Conservation (phyloP, 768 basidiomycete species). For the Candolleomyces efflorescens region DNA sequence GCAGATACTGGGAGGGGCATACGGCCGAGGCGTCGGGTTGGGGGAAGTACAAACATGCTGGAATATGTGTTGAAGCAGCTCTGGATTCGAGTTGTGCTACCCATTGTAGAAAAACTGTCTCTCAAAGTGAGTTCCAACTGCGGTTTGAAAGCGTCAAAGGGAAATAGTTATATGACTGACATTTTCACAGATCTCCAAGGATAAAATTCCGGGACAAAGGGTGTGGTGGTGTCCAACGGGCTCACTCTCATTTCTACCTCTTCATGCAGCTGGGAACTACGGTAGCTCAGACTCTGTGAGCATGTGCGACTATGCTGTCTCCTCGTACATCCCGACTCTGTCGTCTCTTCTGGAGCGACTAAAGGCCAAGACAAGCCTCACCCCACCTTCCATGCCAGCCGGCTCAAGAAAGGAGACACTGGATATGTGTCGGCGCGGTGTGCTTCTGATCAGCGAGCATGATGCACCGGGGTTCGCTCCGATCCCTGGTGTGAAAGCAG, state of each 20-base stretch:
- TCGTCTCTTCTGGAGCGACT: slow-evolving; percentile 3
- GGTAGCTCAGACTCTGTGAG: neutral
- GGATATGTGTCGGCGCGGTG: neutral
- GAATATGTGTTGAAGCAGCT: too few relatives aligned
- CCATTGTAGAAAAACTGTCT: too few relatives aligned
- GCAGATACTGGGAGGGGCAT: too few relatives aligned
- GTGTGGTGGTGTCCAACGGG: slow-evolving; percentile 24
- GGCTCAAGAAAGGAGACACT: too few relatives aligned
- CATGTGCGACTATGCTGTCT: slow-evolving; percentile 13
- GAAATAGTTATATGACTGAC: too few relatives aligned
- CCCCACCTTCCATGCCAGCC: neutral
- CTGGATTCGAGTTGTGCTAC: too few relatives aligned
- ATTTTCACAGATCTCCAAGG: neutral
- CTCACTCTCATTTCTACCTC: slow-evolving; percentile 28
- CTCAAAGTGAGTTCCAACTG: too few relatives aligned
- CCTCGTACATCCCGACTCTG: slow-evolving; percentile 17
- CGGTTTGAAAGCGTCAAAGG: too few relatives aligned
- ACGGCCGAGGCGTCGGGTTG: too few relatives aligned
- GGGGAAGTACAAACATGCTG: too few relatives aligned
- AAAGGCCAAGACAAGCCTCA: neutral
- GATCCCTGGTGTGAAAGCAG: slow-evolving; percentile 7
- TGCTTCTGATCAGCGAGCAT: neutral
- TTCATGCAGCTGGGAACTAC: slow-evolving; percentile 34
- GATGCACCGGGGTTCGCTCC: neutral
- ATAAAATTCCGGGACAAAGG: neutral